Evolutionary conservation across 2,329 filamentous ascomycete species (phyloP), one percentile per base, ranked within the genome.

Genomic region (Colletotrichum viniferum): DNA sequence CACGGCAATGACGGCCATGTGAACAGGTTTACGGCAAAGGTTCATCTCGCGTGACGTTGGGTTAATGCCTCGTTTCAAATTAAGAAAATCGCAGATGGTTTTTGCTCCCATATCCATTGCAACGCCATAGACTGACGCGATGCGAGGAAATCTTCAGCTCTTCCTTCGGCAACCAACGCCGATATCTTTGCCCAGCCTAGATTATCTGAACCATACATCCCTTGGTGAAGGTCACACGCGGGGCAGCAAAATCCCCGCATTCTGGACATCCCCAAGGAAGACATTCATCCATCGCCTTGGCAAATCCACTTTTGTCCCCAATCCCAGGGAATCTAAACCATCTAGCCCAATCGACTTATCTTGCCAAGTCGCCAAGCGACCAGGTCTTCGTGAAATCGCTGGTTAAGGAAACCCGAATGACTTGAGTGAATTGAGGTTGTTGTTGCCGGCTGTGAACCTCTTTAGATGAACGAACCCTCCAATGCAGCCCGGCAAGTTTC

Each of bases 51-150:
- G n/a, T 52, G 43, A 13, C 12, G n/a, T 52, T 52, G n/a, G 1
- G n/a, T 52, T 21, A 2, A 3, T 52, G 4, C 2, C 10, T 21
- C n/a, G 0, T 21, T 0, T 21, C n/a, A 21, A 21, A 2, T 2
- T 5, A n/a, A n/a, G 9, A 48, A 48, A 4, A 21, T 10, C n/a
- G 10, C 2, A 21, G 10, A 21, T 21, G n/a, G n/a, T 52, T 52
- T 52, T 10, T 52, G 43, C n/a, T 21, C n/a, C n/a, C n/a, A 52
- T 21, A 12, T 7, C 2, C n/a, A 13, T 52, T 4, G 43, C 9
- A 48, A 21, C 5, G 18, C 38, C 9, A 48, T 4, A n/a, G 38
- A n/a, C n/a, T n/a, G n/a, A 43, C 18, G 18, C 18, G 38, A 43
- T n/a, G n/a, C 43, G 43, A 52, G 43, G 6, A 52, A 13, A 21